Evolutionary conservation across 805 yeast genomes (phyloP), one percentile per base, ranked within the genome.

Genomic region (Spathaspora gorwiae): DNA sequence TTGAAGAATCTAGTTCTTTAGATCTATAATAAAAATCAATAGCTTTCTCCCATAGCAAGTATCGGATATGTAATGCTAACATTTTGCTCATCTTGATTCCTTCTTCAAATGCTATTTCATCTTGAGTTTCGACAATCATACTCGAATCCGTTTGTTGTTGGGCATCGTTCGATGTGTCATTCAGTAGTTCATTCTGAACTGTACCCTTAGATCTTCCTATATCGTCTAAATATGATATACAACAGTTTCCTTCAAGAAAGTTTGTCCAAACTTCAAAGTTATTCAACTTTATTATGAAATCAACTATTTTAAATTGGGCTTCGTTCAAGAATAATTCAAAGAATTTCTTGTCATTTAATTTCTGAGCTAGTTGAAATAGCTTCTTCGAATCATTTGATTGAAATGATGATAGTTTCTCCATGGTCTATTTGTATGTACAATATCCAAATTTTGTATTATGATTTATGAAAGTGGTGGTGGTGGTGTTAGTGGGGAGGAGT

Each of bases 41-140:
- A 15, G 84, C 90, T 57, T 78, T 81, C 54, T 85, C 90, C 80
- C 87, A 86, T 24, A 86, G 65, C 10, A 84, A 72, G 52, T 83
- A 84, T 50, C 92, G 68, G 19, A 84, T 64, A 49, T 79, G 84
- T 40, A 84, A 66, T 6, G 89, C 83, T 36, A 85, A 51, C 40
- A 60, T 46, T 35, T 58, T 57, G 19, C 66, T 48, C 26, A 70
- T 61, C 15, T 54, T 56, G 11, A 50, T 27, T 50, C 61, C 81
- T 66, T 59, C 84, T 67, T 76, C 66, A 56, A 57, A 33, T 62
- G 68, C 46, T 70, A 64, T 48, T 66, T 79, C 50, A 13, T 29
- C 32, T 29, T 29, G 32, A 29, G 9, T 29, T 5, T 29, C 32
- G 5, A 29, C 32, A 11, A 29, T 6, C 12, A 29, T 29, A 29